Evolutionary conservation across 805 yeast genomes (phyloP).

Genomic region (Kuraishia floccosa): DNA sequence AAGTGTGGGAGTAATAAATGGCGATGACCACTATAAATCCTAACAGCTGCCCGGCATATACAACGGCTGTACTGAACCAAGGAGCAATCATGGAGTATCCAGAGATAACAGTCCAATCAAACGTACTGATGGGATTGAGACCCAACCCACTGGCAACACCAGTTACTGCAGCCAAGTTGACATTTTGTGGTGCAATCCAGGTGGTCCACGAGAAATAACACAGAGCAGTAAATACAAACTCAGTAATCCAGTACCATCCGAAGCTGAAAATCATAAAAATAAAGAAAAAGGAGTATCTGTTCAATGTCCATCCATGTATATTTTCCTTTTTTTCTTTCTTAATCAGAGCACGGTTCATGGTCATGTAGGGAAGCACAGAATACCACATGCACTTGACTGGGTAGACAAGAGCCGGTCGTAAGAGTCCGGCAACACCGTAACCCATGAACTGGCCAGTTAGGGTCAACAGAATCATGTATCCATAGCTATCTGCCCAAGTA

Average conservation of each 20-base stretch:
- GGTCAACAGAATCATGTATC: slow-evolving; percentile 40
- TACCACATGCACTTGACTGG: slow-evolving; percentile 72
- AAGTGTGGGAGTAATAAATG: slow-evolving; percentile 38
- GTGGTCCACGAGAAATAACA: slow-evolving; percentile 53
- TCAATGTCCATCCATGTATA: slow-evolving; percentile 52
- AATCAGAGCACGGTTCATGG: slow-evolving; percentile 44
- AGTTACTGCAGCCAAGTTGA: slow-evolving; percentile 53
- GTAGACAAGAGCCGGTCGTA: slow-evolving; percentile 45
- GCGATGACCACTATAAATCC: slow-evolving; percentile 47
- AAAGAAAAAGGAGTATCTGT: slow-evolving; percentile 37
- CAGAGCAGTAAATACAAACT: slow-evolving; percentile 43
- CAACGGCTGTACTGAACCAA: slow-evolving; percentile 28
- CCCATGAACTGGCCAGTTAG: slow-evolving; percentile 56
- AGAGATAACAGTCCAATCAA: slow-evolving; percentile 58
- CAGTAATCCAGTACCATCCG: slow-evolving; percentile 51
- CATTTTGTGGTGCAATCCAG: slow-evolving; percentile 53
- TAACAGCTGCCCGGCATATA: slow-evolving; percentile 34
- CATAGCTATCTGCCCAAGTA: slow-evolving; percentile 32
- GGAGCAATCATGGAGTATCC: slow-evolving; percentile 63
- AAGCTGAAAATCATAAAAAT: slow-evolving; percentile 25
- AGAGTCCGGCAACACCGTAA: slow-evolving; percentile 55
- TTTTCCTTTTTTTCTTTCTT: slow-evolving; percentile 34
- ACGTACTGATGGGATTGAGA: slow-evolving; percentile 43
- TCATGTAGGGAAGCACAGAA: slow-evolving; percentile 43
- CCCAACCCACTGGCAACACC: slow-evolving; percentile 56